A percentile compares a stretch with the other conserved stretches of the same genome.
Evolutionary conservation across 2,329 filamentous ascomycete species (phyloP).

Genomic region (Phoma herbarum): DNA sequence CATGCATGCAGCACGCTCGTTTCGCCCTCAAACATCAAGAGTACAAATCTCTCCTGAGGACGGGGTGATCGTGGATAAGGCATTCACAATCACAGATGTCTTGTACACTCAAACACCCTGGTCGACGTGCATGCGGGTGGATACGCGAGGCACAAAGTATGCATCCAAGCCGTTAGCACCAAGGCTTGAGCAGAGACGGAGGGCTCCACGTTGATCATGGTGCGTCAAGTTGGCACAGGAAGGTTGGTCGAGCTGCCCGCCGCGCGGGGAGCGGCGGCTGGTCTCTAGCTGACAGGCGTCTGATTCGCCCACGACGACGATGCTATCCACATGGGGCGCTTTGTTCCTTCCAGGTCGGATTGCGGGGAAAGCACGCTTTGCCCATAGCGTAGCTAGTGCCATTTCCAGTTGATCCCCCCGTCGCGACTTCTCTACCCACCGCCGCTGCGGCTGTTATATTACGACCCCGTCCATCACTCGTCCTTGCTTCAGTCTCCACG

Average conservation of each 20-base stretch:
- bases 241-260: constrained; percentile 32
- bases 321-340: constrained; percentile 33
- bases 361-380: constrained; percentile 47
- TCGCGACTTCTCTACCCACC: constrained; percentile 20
- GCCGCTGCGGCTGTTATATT: constrained; percentile 36
- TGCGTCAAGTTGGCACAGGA: constrained; percentile 30
- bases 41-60: not conserved
- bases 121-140: constrained; percentile 17
- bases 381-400: constrained; percentile 17
- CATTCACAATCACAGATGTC: constrained; percentile 15
- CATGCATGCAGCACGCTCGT: constrained; percentile 17
- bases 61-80: not conserved
- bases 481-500: constrained; percentile 15
- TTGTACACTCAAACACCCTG: constrained; percentile 21
- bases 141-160: constrained; percentile 23
- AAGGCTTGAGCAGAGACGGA: constrained; percentile 30
- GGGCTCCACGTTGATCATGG: constrained; percentile 30
- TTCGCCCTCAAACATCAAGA: not conserved
- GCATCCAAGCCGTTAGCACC: constrained; percentile 26
- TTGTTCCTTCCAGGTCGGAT: constrained; percentile 38
- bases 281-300: constrained; percentile 1
- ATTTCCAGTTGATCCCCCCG: constrained; percentile 10
- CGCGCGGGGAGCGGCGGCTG: constrained; percentile 24
- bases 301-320: constrained; percentile 14
- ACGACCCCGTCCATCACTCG: constrained; percentile 32